A percentile compares a stretch with the other conserved stretches of the same genome.
phyloP scores from a whole-genome alignment of 352 stramenopile species.

The Phytophthora pini region DNA sequence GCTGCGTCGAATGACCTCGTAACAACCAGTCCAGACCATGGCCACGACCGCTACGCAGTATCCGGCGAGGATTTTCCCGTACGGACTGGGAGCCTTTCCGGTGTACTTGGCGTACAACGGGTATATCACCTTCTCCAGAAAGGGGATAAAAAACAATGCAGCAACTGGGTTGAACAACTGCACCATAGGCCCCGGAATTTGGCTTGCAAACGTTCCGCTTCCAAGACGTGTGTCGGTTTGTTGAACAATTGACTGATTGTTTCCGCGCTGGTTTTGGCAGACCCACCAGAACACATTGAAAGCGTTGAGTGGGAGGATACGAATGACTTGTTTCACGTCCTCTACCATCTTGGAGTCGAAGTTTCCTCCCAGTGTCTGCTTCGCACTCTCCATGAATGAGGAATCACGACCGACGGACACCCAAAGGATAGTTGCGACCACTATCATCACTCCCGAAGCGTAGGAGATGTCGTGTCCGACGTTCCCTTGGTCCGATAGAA shows the following conservation, averaged over 20 bases:
- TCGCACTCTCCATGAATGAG: conserved; percentile 51
- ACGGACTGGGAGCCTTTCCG: conserved; percentile 45
- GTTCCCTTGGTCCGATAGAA: conserved; percentile 43
- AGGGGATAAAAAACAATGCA: conserved; percentile 45
- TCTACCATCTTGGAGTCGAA: conserved; percentile 52
- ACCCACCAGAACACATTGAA: conserved; percentile 70
- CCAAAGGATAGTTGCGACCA: conserved; percentile 51
- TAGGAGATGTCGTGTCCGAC: conserved; percentile 55
- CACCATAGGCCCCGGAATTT: conserved; percentile 57
- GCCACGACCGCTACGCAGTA: conserved; percentile 43
- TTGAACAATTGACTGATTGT: conserved; percentile 74
- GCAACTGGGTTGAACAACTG: conserved; percentile 54
- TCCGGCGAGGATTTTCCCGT: conserved; percentile 44
- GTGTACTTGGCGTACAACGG: conserved; percentile 44
- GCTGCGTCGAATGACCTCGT: conserved; percentile 44
- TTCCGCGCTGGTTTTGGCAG: conserved; percentile 66
- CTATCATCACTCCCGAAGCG: conserved; percentile 33
- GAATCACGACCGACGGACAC: conserved; percentile 49
- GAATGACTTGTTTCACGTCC: conserved; percentile 58
- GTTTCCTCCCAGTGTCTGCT: conserved; percentile 41
- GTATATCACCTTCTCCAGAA: conserved; percentile 48
- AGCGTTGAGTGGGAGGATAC: conserved; percentile 30
- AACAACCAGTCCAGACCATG: conserved; percentile 48
- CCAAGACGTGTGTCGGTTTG: conserved; percentile 62
- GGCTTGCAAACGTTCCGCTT: conserved; percentile 34